Percentiles rank a stretch among this genome's conserved stretches.
These are phyloP conservation scores for Canavalia ensiformis DNA, from an alignment of 306 rosid species.

Conservation along the genomic window DNA sequence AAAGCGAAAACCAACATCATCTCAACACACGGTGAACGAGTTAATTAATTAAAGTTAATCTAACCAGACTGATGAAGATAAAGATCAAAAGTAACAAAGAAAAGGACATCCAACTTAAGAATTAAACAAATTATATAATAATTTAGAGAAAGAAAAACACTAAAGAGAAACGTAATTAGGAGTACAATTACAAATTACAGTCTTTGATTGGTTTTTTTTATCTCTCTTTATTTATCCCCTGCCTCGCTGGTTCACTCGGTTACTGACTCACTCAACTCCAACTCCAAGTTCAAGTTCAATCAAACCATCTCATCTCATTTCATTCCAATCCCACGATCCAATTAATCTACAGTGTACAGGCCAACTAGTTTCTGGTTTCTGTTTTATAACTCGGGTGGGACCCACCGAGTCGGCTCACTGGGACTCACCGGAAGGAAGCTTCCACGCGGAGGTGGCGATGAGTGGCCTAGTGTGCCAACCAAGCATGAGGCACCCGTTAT, in stretches of 20 bases:
- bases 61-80: neutral
- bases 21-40: conserved; percentile 30
- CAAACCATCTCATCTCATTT: conserved; percentile 23
- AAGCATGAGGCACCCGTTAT: conserved; percentile 74
- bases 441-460: conserved; percentile 91
- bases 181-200: conserved; percentile 53
- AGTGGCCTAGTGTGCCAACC: conserved; percentile 94
- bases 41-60: conserved; percentile 33
- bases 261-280: conserved; percentile 40
- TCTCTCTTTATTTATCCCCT: conserved; percentile 43
- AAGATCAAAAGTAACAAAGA: neutral
- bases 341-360: conserved; percentile 38
- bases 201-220: conserved; percentile 8
- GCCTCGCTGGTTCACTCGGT: conserved; percentile 43
- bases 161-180: conserved; percentile 37
- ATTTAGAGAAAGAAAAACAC: conserved; percentile 6
- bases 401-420: conserved; percentile 56
- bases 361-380: neutral
- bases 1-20: conserved; percentile 23
- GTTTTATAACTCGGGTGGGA: conserved; percentile 7
- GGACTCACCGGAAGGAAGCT: conserved; percentile 48
- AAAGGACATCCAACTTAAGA: conserved; percentile 35
- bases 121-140: conserved; percentile 51
- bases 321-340: conserved; percentile 12
- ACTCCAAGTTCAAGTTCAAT: conserved; percentile 3